Conservation (phyloP, 306 rosid genomes). For the Dryas alaskensis region DNA sequence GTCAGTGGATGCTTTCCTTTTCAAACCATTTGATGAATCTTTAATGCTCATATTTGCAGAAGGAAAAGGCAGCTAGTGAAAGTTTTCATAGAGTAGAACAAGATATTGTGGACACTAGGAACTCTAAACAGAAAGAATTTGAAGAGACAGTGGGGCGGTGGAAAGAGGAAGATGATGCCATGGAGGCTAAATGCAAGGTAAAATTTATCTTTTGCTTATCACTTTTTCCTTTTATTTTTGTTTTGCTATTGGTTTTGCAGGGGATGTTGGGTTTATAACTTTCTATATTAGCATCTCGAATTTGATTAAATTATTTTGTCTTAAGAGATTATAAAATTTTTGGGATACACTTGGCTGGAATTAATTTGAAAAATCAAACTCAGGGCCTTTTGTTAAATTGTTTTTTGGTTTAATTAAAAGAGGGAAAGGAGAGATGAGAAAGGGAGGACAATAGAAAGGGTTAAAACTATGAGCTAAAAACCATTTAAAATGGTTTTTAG, state of each 20-base stretch:
- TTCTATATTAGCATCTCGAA: background rate
- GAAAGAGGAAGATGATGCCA: slow-evolving; percentile 39
- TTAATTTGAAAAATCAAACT: background rate
- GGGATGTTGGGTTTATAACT: background rate
- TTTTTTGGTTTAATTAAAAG: too few relatives aligned
- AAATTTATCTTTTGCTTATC: slow-evolving; percentile 7
- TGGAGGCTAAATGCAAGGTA: slow-evolving; percentile 56
- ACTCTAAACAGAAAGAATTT: slow-evolving; percentile 35
- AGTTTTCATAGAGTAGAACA: slow-evolving; percentile 32
- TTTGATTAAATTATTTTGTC: background rate
- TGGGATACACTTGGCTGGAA: background rate
- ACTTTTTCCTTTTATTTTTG: background rate
- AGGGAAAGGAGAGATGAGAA: too few relatives aligned
- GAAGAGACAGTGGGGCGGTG: slow-evolving; percentile 38
- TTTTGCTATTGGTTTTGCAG: background rate
- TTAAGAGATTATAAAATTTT: background rate
- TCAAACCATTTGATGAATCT: slow-evolving; percentile 18
- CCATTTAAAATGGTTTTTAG: too few relatives aligned
- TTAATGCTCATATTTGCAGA: slow-evolving; percentile 35
- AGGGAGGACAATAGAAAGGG: too few relatives aligned
- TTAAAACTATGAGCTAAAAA: too few relatives aligned
- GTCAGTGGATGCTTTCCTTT: slow-evolving; percentile 8
- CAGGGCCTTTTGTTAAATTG: background rate
- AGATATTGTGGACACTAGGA: slow-evolving; percentile 27
- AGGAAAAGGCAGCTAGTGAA: slow-evolving; percentile 28